Conservation (phyloP, 768 basidiomycete species). For the Leccinum sublutescens region DNA sequence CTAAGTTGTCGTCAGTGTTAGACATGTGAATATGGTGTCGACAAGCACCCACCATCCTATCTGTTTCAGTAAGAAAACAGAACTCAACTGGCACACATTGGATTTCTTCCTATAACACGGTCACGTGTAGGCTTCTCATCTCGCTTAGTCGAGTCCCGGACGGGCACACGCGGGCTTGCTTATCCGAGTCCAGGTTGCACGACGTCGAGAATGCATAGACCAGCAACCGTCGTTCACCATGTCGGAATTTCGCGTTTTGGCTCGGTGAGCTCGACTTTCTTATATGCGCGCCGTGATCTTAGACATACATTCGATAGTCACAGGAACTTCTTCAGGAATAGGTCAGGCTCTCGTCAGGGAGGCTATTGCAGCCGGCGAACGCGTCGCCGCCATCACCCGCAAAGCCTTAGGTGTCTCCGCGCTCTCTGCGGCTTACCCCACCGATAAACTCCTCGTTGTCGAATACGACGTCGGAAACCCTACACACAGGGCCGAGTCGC, state of each 20-base stretch:
- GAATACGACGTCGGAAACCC: constrained; percentile 31
- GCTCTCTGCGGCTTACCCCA: constrained; percentile 13
- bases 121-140: neutral
- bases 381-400: constrained; percentile 29
- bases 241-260: constrained; percentile 23
- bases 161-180: too few relatives aligned
- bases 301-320: constrained; percentile 28
- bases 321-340: constrained; percentile 41
- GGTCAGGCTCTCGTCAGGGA: constrained; percentile 34
- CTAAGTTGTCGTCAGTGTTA: neutral
- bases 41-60: neutral
- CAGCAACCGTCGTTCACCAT: constrained; percentile 3
- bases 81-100: too few relatives aligned
- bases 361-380: constrained; percentile 26
- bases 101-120: neutral
- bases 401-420: constrained; percentile 21
- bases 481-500: constrained; percentile 11
- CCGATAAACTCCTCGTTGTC: constrained; percentile 27
- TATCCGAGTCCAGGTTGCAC: too few relatives aligned
- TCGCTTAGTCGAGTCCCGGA: too few relatives aligned
- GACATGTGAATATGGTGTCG: neutral
- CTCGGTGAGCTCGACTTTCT: constrained; percentile 12
- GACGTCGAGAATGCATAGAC: neutral
- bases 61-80: too few relatives aligned
- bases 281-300: neutral